Conservation (phyloP, 805 yeast species). For the Ogataea degrootiae region DNA sequence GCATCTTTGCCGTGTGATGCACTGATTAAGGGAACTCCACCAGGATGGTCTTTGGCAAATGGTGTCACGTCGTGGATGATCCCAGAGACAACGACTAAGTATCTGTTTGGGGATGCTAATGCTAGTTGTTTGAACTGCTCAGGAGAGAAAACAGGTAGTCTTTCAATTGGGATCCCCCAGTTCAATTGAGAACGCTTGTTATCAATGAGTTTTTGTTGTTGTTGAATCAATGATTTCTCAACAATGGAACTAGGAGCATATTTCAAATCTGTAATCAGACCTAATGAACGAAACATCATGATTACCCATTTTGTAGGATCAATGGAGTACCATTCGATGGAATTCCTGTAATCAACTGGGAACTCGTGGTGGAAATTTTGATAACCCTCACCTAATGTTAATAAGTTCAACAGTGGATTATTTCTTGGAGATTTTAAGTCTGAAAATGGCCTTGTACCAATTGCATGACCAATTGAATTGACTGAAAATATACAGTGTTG, state of each 20-base stretch:
- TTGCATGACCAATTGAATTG: conserved; percentile 78
- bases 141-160: conserved; percentile 62
- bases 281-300: conserved; percentile 44
- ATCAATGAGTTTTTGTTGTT: conserved; percentile 78
- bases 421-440: conserved; percentile 70
- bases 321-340: conserved; percentile 63
- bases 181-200: conserved; percentile 69
- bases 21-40: conserved; percentile 74
- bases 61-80: conserved; percentile 93
- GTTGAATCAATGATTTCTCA: conserved; percentile 71
- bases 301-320: conserved; percentile 87
- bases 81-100: conserved; percentile 79
- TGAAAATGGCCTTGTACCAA: conserved; percentile 71
- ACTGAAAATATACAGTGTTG: conserved; percentile 78
- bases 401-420: conserved; percentile 55
- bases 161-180: conserved; percentile 94
- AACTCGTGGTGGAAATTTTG: conserved; percentile 96
- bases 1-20: conserved; percentile 92
- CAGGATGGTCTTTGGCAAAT: conserved; percentile 89
- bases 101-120: conserved; percentile 28
- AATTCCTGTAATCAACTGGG: conserved; percentile 83
- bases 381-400: conserved; percentile 86
- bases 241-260: conserved; percentile 55
- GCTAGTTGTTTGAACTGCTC: conserved; percentile 40
- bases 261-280: conserved; percentile 55